These are phyloP conservation scores for Cornus florida DNA, from an alignment of 148 eudicot genomes.

Conservation along the genomic window DNA sequence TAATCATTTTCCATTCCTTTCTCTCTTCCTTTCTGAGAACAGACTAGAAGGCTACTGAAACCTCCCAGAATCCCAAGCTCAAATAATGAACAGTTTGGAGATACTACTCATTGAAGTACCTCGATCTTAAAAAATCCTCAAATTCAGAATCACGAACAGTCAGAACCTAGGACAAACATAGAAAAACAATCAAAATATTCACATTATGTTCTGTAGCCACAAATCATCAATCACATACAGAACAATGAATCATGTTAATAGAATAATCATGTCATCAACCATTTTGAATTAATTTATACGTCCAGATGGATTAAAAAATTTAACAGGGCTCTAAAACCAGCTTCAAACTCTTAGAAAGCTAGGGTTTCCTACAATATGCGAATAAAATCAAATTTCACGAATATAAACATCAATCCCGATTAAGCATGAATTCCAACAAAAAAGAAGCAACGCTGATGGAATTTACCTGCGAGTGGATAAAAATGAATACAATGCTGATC, in stretches of 20 bases:
- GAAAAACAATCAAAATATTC: background rate
- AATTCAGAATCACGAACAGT: background rate
- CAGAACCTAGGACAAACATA: background rate
- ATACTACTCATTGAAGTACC: background rate
- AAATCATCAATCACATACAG: background rate
- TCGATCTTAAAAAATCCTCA: background rate
- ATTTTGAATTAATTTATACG: no score
- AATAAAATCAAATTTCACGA: background rate
- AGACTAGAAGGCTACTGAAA: background rate
- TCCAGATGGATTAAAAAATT: background rate
- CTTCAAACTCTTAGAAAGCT: constrained; percentile 6
- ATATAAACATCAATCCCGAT: background rate
- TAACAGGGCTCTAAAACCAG: background rate
- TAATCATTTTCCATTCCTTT: background rate
- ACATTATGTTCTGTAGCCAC: background rate
- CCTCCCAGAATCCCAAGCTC: background rate
- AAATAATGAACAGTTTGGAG: background rate
- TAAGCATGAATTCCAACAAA: background rate
- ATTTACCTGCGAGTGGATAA: background rate
- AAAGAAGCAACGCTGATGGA: background rate
- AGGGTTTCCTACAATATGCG: constrained; percentile 8
- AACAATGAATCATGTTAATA: background rate
- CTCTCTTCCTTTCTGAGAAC: background rate
- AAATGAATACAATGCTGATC: background rate
- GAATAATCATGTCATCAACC: background rate